Evolutionary conservation across 202 grass and related monocot species (phyloP), one percentile per base, ranked within the genome.

Genomic region (Schoenoplectus triqueter): DNA sequence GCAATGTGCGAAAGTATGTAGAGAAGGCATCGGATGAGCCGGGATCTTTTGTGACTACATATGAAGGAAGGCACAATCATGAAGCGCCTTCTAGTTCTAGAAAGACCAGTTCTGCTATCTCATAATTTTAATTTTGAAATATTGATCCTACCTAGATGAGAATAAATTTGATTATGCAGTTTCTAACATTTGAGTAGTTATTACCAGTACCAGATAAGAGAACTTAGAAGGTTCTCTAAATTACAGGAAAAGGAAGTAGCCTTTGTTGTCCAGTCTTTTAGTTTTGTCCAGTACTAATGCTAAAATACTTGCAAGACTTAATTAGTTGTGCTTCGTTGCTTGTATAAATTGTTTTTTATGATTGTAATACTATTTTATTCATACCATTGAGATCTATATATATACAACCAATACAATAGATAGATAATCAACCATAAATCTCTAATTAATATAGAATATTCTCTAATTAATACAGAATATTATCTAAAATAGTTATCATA

Each of bases 11-110:
- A 42, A 89, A 87, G 87, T 88, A 90, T 1, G 83, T 92, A 4
- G 88, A 92, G 80, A 87, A 64, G 52, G 86, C 69, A 14, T 89
- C 88, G 0, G 90, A 90, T 68, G 84, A 84, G 45, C 88, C 83
- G 0, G 87, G 68, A 55, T 89, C 87, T 60, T 85, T 88, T 54
- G 66, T 88, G 5, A 92, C 90, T 10, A 92, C 88, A 40, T 92
- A 92, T 17, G 90, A 92, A 86, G 88, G 88, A 40, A 84, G 54
- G 40, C 90, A 92, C 73, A 88, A 90, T 42, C 90, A 92, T 22
- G 85, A 80, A 5, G 72, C 80, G 14, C 87, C 87, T 76, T 41
- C 65, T 31, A 31, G 31, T 31, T 31, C 31, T 11, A 83, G 69
- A 67, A 87, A 47, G 48, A 83, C 46, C 7, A 70, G 49, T 42